Percentiles rank a stretch among this genome's conserved stretches.
Evolutionary conservation across 768 basidiomycete species (phyloP).

Genomic region (Mycena crocata): DNA sequence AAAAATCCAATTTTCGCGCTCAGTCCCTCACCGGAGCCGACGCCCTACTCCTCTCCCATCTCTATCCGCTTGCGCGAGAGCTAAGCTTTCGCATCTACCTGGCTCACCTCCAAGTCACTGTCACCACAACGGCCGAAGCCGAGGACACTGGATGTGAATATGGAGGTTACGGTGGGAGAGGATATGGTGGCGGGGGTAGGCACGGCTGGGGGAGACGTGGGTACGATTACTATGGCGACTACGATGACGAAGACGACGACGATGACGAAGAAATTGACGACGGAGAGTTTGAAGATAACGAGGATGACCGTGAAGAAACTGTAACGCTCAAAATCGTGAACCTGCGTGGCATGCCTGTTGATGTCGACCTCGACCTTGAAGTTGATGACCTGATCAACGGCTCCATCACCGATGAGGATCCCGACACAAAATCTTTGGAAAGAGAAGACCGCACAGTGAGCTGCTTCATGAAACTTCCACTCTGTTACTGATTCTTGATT

Average conservation of each 20-base stretch:
- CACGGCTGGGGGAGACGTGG: neutral
- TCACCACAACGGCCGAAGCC: neutral
- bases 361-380: neutral
- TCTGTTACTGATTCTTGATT: neutral
- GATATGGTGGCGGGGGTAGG: neutral
- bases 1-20: conserved; percentile 19
- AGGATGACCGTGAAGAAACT: neutral
- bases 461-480: neutral
- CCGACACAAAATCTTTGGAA: neutral
- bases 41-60: conserved; percentile 30
- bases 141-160: neutral
- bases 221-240: conserved; percentile 13
- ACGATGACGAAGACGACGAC: conserved; percentile 2
- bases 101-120: conserved; percentile 17
- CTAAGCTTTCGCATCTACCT: conserved; percentile 30
- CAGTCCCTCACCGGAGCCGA: conserved; percentile 29
- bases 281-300: conserved; percentile 18
- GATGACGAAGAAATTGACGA: conserved; percentile 20
- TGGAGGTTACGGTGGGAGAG: neutral
- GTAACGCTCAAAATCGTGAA: conserved; percentile 8
- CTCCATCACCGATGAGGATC: conserved; percentile 9
- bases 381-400: conserved; percentile 19
- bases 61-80: conserved; percentile 29
- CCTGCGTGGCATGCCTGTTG: conserved; percentile 18
- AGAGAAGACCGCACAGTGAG: conserved; percentile 19